A percentile compares a stretch with the other conserved stretches of the same genome.
Evolutionary conservation across 257 asterid genomes (phyloP).

Genomic region (Ballota nigra): DNA sequence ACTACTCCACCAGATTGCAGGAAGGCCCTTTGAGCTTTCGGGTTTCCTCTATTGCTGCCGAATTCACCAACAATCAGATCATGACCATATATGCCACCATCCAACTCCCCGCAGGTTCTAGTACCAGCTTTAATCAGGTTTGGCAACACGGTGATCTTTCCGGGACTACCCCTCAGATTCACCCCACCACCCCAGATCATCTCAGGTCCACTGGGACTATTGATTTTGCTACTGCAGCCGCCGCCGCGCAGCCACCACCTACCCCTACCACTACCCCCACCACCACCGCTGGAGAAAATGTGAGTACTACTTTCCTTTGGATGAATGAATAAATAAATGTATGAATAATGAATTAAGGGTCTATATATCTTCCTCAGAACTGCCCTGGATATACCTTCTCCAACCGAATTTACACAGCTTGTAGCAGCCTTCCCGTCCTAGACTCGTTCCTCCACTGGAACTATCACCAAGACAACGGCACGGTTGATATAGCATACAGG

Average conservation of each 20-base stretch:
- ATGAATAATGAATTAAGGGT: neutral
- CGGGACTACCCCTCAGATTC: conserved; percentile 24
- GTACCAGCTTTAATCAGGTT: conserved; percentile 53
- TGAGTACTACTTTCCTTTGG: no score
- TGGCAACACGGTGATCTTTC: conserved; percentile 69
- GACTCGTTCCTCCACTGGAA: conserved; percentile 67
- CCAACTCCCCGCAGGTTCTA: conserved; percentile 39
- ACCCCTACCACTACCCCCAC: neutral
- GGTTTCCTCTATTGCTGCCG: conserved; percentile 45
- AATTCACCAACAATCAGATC: conserved; percentile 22
- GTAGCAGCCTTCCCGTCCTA: conserved; percentile 48
- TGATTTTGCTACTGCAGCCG: conserved; percentile 45
- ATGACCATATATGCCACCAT: conserved; percentile 60
- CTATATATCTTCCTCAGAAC: neutral
- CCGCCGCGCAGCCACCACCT: neutral
- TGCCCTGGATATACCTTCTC: conserved; percentile 36
- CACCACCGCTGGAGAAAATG: neutral
- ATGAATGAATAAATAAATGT: no score
- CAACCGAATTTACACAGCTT: conserved; percentile 31
- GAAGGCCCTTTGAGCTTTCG: conserved; percentile 47
- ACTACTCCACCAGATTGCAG: neutral
- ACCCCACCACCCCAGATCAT: conserved; percentile 21
- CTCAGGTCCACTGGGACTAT: conserved; percentile 34
- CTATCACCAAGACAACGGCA: conserved; percentile 45
- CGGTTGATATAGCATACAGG: conserved; percentile 62